Evolutionary conservation across 805 yeast species (phyloP).

Genomic region (Wickerhamomyces alni): DNA sequence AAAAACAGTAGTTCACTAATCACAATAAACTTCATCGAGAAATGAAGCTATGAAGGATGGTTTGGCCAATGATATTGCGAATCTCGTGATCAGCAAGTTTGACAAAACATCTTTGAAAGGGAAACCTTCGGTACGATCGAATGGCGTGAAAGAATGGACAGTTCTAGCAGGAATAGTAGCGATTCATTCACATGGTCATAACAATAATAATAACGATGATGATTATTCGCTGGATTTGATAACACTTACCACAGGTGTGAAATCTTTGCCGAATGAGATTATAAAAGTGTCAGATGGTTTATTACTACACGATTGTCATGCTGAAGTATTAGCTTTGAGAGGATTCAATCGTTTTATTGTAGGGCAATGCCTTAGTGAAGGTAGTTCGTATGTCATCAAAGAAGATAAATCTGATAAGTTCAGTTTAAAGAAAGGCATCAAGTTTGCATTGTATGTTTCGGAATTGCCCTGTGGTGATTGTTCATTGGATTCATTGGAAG

Average conservation of each 20-base stretch:
- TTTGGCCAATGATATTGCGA: conserved; percentile 4
- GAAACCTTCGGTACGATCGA: conserved; percentile 55
- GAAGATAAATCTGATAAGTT: conserved; percentile 14
- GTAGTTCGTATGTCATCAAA: conserved; percentile 9
- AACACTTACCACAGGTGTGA: conserved; percentile 75
- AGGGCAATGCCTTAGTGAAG: conserved; percentile 11
- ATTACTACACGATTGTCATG: conserved; percentile 84
- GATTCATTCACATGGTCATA: conserved; percentile 2
- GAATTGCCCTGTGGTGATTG: conserved; percentile 92
- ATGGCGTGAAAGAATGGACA: conserved; percentile 76
- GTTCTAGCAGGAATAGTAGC: conserved; percentile 72
- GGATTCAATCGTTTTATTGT: conserved; percentile 45
- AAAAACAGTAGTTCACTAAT: too few species aligned
- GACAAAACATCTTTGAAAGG: conserved; percentile 32
- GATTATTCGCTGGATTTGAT: conserved; percentile 30
- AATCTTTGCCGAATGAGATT: conserved; percentile 54
- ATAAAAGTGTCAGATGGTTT: conserved; percentile 45
- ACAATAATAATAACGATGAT: conserved; percentile 3
- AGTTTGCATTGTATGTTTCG: conserved; percentile 57
- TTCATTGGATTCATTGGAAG: conserved; percentile 45
- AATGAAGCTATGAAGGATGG: too few species aligned
- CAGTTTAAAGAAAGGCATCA: conserved; percentile 29
- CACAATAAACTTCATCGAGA: too few species aligned
- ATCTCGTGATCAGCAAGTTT: conserved; percentile 1
- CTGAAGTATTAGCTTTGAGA: conserved; percentile 73